These are phyloP conservation scores for Solanum piurae DNA, from an alignment of 257 asterid genomes.

Conservation along the genomic window DNA sequence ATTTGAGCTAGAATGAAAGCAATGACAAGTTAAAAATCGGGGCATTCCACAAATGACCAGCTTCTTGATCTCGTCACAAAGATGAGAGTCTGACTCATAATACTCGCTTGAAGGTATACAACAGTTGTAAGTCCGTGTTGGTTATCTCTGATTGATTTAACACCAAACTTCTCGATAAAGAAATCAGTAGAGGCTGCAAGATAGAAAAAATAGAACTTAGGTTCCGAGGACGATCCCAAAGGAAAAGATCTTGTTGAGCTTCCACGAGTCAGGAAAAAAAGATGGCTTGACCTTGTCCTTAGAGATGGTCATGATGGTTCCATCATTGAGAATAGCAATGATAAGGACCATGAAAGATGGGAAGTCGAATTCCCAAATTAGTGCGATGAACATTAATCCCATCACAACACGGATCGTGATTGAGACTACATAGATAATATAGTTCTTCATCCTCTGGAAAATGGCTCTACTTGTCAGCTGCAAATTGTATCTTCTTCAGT, in stretches of 20 bases:
- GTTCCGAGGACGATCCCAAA: constrained; percentile 24
- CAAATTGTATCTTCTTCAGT: constrained; percentile 25
- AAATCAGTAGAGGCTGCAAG: constrained; percentile 11
- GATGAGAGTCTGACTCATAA: constrained; percentile 53
- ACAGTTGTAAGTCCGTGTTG: constrained; percentile 45
- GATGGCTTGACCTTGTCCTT: constrained; percentile 32
- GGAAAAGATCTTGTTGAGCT: constrained; percentile 22
- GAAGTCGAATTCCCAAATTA: constrained; percentile 31
- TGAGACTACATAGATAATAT: constrained; percentile 48
- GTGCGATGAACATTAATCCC: constrained; percentile 28
- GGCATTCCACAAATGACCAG: constrained; percentile 69
- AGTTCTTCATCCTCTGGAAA: constrained; percentile 85
- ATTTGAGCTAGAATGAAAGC: constrained; percentile 67
- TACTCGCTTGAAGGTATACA: constrained; percentile 68
- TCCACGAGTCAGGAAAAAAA: constrained; percentile 28
- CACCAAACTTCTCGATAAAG: constrained; percentile 18
- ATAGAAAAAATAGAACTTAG: constrained; percentile 24
- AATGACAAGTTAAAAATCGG: constrained; percentile 34
- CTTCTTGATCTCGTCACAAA: constrained; percentile 70
- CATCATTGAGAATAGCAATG: constrained; percentile 32
- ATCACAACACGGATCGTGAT: constrained; percentile 38
- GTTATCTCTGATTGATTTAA: constrained; percentile 23
- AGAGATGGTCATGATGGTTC: constrained; percentile 31
- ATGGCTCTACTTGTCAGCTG: constrained; percentile 56
- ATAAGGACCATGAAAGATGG: constrained; percentile 39